Evolutionary conservation across 495 filamentous ascomycete genomes (phyloP).

Genomic region (Halenospora varia): DNA sequence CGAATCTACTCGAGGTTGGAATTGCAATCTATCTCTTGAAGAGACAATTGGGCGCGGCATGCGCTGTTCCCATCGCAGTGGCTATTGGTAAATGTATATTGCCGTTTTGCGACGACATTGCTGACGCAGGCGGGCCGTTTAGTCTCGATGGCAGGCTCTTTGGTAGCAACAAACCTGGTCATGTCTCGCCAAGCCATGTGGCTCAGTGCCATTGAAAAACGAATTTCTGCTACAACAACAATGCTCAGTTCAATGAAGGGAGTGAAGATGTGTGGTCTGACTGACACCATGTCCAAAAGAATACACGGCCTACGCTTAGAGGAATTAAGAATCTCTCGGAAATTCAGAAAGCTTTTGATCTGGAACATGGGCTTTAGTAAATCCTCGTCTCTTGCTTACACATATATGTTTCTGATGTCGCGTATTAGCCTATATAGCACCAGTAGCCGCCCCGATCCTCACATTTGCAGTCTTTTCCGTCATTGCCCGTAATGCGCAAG

Average conservation of each 20-base stretch:
- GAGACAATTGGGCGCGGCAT: conserved; percentile 15
- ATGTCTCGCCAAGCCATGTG: conserved; percentile 1
- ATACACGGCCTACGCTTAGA: conserved; percentile 13
- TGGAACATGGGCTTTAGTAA: conserved; percentile 37
- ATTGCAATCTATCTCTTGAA: conserved; percentile 16
- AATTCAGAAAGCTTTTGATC: conserved; percentile 18
- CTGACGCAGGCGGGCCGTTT: neutral
- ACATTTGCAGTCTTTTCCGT: conserved; percentile 1
- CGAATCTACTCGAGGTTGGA: conserved; percentile 10
- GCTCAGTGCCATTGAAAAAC: conserved; percentile 18
- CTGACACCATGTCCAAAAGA: conserved; percentile 1
- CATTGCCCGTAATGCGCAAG: neutral
- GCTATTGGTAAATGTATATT: neutral
- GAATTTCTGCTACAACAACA: conserved; percentile 14
- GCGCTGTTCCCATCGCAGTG: conserved; percentile 16
- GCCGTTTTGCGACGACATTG: neutral
- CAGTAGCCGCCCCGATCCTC: neutral
- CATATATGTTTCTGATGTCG: neutral
- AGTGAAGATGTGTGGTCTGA: conserved; percentile 16
- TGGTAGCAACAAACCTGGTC: neutral
- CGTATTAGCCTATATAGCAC: neutral
- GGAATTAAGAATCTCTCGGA: conserved; percentile 19
- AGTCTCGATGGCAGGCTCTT: neutral
- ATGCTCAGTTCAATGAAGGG: conserved; percentile 17
- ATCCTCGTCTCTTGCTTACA: conserved; percentile 1